phyloP scores from a whole-genome alignment of 139 green algal species.

The Chlorella sp. region DNA sequence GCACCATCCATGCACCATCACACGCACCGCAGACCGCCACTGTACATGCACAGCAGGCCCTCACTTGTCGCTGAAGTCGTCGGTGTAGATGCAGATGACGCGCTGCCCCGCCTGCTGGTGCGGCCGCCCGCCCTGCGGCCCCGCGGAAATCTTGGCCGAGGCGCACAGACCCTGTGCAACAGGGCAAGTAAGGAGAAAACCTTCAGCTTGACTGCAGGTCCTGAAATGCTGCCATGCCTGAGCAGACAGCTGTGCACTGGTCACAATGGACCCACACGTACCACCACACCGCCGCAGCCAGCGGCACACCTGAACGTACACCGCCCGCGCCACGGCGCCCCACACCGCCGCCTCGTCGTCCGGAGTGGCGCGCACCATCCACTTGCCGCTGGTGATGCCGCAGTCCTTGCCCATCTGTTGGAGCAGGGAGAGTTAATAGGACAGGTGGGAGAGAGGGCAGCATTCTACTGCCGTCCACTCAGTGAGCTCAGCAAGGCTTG shows the following conservation, averaged over 20 bases:
- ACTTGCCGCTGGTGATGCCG: neutral
- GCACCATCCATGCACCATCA: no score
- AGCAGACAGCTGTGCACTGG: no score
- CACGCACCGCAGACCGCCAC: no score
- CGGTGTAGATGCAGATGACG: neutral
- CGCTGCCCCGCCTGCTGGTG: neutral
- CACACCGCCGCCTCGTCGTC: neutral
- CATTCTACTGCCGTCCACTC: no score
- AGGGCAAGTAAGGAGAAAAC: no score
- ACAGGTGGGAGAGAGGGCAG: no score
- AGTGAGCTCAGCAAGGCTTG: no score
- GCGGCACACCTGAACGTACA: neutral
- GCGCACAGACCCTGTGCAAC: neutral
- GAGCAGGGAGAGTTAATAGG: neutral
- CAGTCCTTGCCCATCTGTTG: neutral
- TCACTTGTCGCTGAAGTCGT: neutral
- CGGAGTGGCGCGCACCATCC: neutral
- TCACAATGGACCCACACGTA: no score
- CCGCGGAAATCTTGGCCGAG: neutral
- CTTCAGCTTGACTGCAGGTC: no score
- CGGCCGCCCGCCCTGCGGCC: neutral
- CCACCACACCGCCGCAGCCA: neutral
- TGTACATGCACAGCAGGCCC: neutral
- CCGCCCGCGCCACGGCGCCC: neutral
- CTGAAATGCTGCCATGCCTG: no score